Base-by-base conservation (phyloP, 345 rosid species). In the Lumnitzera littorea region DNA sequence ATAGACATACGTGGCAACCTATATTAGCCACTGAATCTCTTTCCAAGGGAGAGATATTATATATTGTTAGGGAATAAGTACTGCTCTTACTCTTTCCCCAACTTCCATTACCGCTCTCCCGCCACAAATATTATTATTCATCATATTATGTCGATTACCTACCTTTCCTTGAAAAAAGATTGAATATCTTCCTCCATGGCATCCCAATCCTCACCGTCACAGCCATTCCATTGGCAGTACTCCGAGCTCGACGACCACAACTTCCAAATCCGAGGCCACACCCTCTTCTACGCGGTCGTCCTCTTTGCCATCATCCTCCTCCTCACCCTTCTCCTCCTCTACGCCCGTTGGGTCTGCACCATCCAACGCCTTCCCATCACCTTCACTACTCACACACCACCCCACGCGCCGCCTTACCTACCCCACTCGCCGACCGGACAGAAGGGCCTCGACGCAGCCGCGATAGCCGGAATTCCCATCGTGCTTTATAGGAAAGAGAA, bases 191-290 rank as follows among this genome's bases (percentile, higher is more conserved):
- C 31, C 31, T 24, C 58, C 58, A 69, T 75, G 80, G 49, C 75
- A 11, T 58, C 69, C 4, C 65, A 60, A 50, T 60, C 67, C 12
- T 17, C 73, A 15, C 3, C 24, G 13, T 51, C 55, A 11, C 58
- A 46, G 24, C 69, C 67, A 24, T 58, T 70, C 60, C 83, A 76
- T 57, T 80, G 85, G 91, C 76, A 66, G 58, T 70, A 66, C 68
- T 31, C 78, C 10, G 82, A 80, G 60, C 63, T 73, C 11, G 71
- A 74, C 67, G 78, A 74, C 74, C 74, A 23, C 55, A 69, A 65
- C 70, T 61, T 76, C 73, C 68, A 78, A 51, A 70, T 76, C 67
- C 72, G 61, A 2, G 81, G 80, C 50, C 76, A 69, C 10, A 58
- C 73, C 4, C 63, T 80, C 67, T 80, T 70, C 77, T 76, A 70